A percentile compares a stretch with the other conserved stretches of the same genome.
Evolutionary conservation across 176 grass and related monocot genomes (phyloP).

Genomic region (Cocos nucifera): DNA sequence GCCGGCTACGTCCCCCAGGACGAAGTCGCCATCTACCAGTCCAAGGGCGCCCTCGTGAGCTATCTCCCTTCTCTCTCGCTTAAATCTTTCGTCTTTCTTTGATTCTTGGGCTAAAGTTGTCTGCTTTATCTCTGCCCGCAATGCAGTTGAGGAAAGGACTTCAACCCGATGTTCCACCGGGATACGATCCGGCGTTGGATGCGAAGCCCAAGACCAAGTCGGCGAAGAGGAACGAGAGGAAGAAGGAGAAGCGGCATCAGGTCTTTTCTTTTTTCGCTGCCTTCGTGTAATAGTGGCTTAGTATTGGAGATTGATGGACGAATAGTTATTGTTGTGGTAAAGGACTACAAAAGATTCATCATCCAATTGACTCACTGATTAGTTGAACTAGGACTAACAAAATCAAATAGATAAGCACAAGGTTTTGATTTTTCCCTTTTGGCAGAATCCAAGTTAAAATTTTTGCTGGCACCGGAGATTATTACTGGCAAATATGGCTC

Average conservation of each 20-base stretch:
- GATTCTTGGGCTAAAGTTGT: background rate
- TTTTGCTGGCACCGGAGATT: no score
- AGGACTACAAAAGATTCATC: no score
- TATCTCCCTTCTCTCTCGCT: background rate
- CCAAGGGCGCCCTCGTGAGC: slow-evolving; percentile 79
- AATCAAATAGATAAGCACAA: no score
- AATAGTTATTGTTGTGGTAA: no score
- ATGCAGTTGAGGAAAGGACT: slow-evolving; percentile 62
- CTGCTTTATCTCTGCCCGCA: background rate
- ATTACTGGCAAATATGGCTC: no score
- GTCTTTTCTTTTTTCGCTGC: slow-evolving; percentile 16
- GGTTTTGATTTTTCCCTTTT: no score
- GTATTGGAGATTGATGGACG: no score
- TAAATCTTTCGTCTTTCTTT: background rate
- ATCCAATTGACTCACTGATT: no score
- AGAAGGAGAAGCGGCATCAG: slow-evolving; percentile 94
- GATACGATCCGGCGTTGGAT: slow-evolving; percentile 53
- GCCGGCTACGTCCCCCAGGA: slow-evolving; percentile 96
- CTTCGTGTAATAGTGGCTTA: background rate
- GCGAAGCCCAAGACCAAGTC: slow-evolving; percentile 92
- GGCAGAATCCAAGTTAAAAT: no score
- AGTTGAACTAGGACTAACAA: no score
- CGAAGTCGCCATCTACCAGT: slow-evolving; percentile 95
- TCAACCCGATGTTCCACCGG: slow-evolving; percentile 66
- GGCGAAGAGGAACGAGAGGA: slow-evolving; percentile 91